Evolutionary conservation across 2,329 filamentous ascomycete genomes (phyloP), one percentile per base, ranked within the genome.

Genomic region (Pestalotiopsis sp.): DNA sequence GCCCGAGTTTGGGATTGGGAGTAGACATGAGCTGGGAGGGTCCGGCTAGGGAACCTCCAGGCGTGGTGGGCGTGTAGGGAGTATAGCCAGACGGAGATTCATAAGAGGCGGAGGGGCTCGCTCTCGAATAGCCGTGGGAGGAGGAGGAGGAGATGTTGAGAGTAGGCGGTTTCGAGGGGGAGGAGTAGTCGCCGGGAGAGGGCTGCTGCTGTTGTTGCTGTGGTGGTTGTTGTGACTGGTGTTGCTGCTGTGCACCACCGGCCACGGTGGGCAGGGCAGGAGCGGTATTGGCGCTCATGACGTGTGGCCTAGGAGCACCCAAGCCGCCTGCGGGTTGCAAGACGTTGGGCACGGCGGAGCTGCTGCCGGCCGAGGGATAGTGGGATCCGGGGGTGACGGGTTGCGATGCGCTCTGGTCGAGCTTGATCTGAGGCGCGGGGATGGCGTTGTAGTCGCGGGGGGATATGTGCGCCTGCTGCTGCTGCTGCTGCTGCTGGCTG

Each of bases 51-150:
- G 78, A 79, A 76, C 87, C 83, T 67, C 88, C 87, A 41, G 92
- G 90, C 2, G 92, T 94, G 65, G 90, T 89, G 14, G 88, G 86
- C 56, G 86, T 86, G 75, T 89, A 90, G 63, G 87, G 83, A 49
- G 83, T 79, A 76, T 89, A 90, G 60, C 76, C 74, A 69, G 90
- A 66, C 84, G 75, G 87, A 78, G 83, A 78, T 59, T 90, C 88
- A 78, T 88, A 90, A 69, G 83, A 81, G 65, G 84, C 84, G 59
- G 91, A 90, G 65, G 94, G 94, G 80, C 94, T 97, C 68, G 94
- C 96, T 75, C 93, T 89, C 62, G 95, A 95, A 81, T 97, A 95
- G 77, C 86, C 88, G 78, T 95, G 93, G 17, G 91, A 65, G 39
- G 65, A 66, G 39, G 65, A 66, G 38, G 63, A 58, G 45, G 66